Conservation (phyloP, 1,284 basidiomycete species). For the Exobasidium cylindrosporum region DNA sequence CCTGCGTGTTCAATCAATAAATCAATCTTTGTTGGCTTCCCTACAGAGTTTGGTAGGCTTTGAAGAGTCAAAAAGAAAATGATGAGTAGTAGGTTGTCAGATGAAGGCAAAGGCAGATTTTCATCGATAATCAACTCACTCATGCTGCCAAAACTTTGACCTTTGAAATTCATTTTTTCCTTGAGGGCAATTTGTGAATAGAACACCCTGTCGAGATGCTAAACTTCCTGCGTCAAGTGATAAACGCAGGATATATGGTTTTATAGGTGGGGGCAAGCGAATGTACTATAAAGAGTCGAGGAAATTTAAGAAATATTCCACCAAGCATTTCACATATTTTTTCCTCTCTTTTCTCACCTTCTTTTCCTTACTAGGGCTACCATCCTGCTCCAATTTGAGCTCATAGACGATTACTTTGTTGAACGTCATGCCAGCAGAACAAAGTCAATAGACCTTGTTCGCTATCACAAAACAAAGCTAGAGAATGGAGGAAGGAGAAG, state of each 20-base stretch:
- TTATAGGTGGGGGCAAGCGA: slow-evolving; percentile 38
- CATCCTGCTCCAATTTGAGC: slow-evolving; percentile 42
- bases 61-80: background rate
- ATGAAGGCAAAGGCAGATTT: too few relatives aligned
- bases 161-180: slow-evolving; percentile 71
- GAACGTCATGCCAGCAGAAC: background rate
- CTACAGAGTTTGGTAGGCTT: slow-evolving; percentile 22
- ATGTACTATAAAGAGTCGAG: slow-evolving; percentile 25
- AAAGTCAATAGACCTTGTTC: background rate
- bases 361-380: slow-evolving; percentile 34
- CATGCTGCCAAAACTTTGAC: slow-evolving; percentile 71
- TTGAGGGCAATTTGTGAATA: slow-evolving; percentile 42
- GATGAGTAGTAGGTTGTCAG: background rate
- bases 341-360: slow-evolving; percentile 16
- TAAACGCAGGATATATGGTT: slow-evolving; percentile 44
- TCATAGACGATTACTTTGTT: slow-evolving; percentile 23
- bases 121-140: slow-evolving; percentile 60
- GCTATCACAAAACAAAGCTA: background rate
- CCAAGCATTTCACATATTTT: background rate
- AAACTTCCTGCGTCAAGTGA: slow-evolving; percentile 38
- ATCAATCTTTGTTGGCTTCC: slow-evolving; percentile 28
- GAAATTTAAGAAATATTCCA: background rate
- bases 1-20: slow-evolving; percentile 35
- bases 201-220: slow-evolving; percentile 32
- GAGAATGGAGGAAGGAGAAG: background rate